These are phyloP conservation scores for Perilla frutescens DNA, from an alignment of 257 asterid genomes.

Conservation along the genomic window DNA sequence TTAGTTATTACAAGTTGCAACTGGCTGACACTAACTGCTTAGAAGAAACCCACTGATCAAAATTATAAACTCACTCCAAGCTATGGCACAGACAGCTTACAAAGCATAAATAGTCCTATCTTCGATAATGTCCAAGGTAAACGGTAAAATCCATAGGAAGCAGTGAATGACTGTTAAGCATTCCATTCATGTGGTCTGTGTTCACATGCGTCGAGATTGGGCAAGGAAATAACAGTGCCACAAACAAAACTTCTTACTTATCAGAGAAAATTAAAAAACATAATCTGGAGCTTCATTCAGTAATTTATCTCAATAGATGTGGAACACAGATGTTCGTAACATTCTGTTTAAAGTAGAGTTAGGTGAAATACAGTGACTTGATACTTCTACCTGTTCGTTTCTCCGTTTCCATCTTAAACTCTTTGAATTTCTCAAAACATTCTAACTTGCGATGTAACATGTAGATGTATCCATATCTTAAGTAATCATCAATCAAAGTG, in stretches of 20 bases:
- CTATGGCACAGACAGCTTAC: background rate
- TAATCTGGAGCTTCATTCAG: conserved; percentile 3
- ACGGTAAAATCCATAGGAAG: conserved; percentile 6
- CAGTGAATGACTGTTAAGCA: background rate
- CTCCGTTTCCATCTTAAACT: too few species aligned
- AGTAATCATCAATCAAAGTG: too few species aligned
- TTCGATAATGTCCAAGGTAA: background rate
- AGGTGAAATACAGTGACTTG: too few species aligned
- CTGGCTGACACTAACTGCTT: background rate
- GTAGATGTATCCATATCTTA: too few species aligned
- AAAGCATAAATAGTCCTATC: background rate
- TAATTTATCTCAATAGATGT: background rate
- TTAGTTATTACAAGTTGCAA: background rate
- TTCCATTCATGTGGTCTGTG: conserved; percentile 3
- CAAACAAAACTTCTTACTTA: background rate
- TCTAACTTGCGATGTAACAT: too few species aligned
- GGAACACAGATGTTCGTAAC: background rate
- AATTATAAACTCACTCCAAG: too few species aligned
- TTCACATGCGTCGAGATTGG: conserved; percentile 8
- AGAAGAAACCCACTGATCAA: conserved; percentile 9
- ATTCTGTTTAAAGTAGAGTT: background rate
- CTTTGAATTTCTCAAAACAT: too few species aligned
- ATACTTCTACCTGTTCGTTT: too few species aligned
- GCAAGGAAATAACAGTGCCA: background rate
- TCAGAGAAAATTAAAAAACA: background rate